Conservation (phyloP, 2,329 filamentous ascomycete species). For the Xylaria sp. region DNA sequence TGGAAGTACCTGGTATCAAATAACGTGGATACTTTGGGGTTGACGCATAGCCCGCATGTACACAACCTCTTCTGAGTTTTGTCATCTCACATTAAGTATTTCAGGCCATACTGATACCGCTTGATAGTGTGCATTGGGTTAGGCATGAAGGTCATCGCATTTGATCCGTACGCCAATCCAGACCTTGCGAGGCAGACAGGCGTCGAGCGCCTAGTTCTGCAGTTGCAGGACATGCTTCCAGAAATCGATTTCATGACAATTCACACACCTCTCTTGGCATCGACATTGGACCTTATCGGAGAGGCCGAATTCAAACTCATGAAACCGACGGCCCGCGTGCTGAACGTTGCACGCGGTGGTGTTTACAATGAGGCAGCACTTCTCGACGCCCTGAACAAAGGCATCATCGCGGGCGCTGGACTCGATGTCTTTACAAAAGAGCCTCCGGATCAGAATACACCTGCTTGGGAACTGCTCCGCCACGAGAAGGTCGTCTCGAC, state of each 20-base stretch:
- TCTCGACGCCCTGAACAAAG: constrained; percentile 70
- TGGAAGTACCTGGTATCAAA: too few relatives aligned
- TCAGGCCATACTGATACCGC: not conserved
- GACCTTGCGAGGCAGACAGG: constrained; percentile 73
- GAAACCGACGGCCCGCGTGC: constrained; percentile 74
- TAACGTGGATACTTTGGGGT: not conserved
- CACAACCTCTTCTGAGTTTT: not conserved
- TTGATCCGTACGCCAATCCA: constrained; percentile 78
- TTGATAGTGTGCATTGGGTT: constrained; percentile 28
- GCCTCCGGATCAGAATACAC: constrained; percentile 65
- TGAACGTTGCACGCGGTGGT: constrained; percentile 81
- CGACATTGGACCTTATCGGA: constrained; percentile 75
- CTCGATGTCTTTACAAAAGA: constrained; percentile 82
- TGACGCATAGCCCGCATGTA: not conserved
- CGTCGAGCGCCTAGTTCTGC: constrained; percentile 62
- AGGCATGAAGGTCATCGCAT: constrained; percentile 69
- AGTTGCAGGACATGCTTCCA: constrained; percentile 65
- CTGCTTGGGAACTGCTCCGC: constrained; percentile 66
- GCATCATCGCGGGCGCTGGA: constrained; percentile 76
- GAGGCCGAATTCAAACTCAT: constrained; percentile 70
- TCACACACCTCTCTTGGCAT: constrained; percentile 79
- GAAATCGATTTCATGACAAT: constrained; percentile 78
- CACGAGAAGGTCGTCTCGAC: constrained; percentile 78
- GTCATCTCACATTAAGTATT: not conserved
- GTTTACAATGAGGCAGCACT: constrained; percentile 80